Evolutionary conservation across 2,329 filamentous ascomycete genomes (phyloP).

Genomic region (Trichophyton rubrum): DNA sequence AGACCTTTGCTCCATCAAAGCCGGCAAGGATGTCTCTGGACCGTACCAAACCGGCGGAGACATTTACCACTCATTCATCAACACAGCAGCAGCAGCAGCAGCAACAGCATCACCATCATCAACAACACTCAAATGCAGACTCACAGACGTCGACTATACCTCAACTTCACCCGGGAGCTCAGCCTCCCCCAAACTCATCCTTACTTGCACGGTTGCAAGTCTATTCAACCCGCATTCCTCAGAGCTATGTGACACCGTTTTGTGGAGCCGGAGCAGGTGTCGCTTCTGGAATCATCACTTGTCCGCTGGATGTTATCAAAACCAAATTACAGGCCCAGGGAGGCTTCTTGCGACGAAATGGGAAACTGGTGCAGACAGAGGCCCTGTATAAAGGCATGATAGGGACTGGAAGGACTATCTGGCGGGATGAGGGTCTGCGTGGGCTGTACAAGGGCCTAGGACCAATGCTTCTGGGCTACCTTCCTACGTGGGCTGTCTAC

Average conservation of each 20-base stretch:
- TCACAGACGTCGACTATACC: conserved; percentile 15
- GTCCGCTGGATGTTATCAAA: conserved; percentile 96
- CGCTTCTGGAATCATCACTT: conserved; percentile 86
- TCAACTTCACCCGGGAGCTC: conserved; percentile 18
- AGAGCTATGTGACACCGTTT: conserved; percentile 59
- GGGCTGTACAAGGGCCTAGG: conserved; percentile 90
- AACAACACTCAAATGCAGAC: conserved; percentile 7
- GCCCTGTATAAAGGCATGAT: conserved; percentile 70
- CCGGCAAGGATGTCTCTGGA: conserved; percentile 35
- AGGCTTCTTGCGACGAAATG: conserved; percentile 49
- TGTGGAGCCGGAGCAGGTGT: conserved; percentile 82
- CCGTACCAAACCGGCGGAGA: conserved; percentile 27
- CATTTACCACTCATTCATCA: conserved; percentile 20
- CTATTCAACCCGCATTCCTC: conserved; percentile 39
- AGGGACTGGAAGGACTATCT: conserved; percentile 76
- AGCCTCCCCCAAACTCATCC: conserved; percentile 19
- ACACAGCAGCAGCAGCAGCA: too few species aligned
- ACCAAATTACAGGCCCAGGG: conserved; percentile 95
- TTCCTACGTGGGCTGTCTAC: conserved; percentile 97
- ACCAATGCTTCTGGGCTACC: conserved; percentile 86
- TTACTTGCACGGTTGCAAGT: conserved; percentile 28
- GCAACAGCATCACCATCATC: conserved; percentile 15
- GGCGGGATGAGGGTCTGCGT: conserved; percentile 72
- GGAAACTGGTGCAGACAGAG: conserved; percentile 32
- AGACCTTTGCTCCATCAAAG: conserved; percentile 24